phyloP scores from a whole-genome alignment of 2,329 filamentous ascomycete genomes.

The Didymella glomerata region DNA sequence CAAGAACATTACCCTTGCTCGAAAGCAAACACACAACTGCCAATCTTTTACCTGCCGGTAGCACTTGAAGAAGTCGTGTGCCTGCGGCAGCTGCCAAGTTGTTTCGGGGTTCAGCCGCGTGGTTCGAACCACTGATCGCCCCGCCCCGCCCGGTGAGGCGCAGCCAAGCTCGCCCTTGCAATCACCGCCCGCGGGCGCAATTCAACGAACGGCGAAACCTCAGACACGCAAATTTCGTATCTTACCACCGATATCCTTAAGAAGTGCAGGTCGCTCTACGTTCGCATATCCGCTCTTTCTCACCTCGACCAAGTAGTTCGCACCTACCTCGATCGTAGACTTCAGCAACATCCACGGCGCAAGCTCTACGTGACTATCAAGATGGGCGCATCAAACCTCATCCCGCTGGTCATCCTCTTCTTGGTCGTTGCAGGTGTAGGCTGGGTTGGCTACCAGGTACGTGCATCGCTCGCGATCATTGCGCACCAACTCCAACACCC shows the following conservation, averaged over 20 bases:
- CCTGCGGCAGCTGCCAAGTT: slow-evolving; percentile 1
- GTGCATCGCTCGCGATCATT: background rate
- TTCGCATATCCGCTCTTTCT: background rate
- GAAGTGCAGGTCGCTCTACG: slow-evolving; percentile 5
- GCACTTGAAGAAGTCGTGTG: slow-evolving; percentile 1
- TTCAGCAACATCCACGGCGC: background rate
- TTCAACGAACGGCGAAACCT: slow-evolving; percentile 8
- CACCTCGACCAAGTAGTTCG: background rate
- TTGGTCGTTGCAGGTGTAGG: slow-evolving; percentile 64
- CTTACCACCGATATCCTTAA: background rate
- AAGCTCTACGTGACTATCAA: slow-evolving; percentile 23
- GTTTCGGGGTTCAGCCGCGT: slow-evolving; percentile 7
- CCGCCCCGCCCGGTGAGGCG: slow-evolving; percentile 7
- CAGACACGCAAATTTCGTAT: slow-evolving; percentile 9
- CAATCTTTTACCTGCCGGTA: background rate
- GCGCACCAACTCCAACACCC: background rate
- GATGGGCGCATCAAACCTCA: slow-evolving; percentile 60
- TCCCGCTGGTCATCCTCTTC: slow-evolving; percentile 73
- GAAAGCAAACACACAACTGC: background rate
- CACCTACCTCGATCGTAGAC: background rate
- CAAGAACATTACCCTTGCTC: background rate
- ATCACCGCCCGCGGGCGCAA: slow-evolving; percentile 13
- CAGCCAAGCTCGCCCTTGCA: slow-evolving; percentile 20
- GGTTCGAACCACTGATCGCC: slow-evolving; percentile 14
- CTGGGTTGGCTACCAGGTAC: slow-evolving; percentile 72